These are phyloP conservation scores for Ophiostoma novo-ulmi DNA, from an alignment of 2,329 filamentous ascomycete genomes.

Conservation along the genomic window DNA sequence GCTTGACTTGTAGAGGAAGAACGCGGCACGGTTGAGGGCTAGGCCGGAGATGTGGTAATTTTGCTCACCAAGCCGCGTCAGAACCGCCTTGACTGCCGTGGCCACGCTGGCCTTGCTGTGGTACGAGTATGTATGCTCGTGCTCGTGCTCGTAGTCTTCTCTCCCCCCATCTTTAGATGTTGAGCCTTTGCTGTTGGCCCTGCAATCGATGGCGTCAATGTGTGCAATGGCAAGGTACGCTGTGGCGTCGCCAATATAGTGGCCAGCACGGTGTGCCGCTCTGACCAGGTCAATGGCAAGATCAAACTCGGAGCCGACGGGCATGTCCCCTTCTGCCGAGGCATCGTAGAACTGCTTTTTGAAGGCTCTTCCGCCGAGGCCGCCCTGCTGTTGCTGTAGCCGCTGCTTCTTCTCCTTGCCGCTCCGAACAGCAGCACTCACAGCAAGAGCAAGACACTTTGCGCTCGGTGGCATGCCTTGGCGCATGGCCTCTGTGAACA, in stretches of 20 bases:
- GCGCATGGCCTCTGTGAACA: slow-evolving; percentile 38
- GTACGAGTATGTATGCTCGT: neutral
- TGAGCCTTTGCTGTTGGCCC: neutral
- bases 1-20: slow-evolving; percentile 30
- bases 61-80: slow-evolving; percentile 28
- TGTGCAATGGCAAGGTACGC: slow-evolving; percentile 39
- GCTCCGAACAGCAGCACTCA: slow-evolving; percentile 40
- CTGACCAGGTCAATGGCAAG: slow-evolving; percentile 40
- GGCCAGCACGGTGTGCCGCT: slow-evolving; percentile 38
- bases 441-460: slow-evolving; percentile 45
- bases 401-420: slow-evolving; percentile 27
- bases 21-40: slow-evolving; percentile 34
- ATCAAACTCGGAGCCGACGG: slow-evolving; percentile 24
- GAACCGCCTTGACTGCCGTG: slow-evolving; percentile 27
- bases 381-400: neutral
- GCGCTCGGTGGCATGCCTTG: slow-evolving; percentile 37
- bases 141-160: too few species aligned
- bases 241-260: slow-evolving; percentile 40
- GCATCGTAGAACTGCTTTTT: neutral
- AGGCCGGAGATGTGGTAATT: slow-evolving; percentile 30
- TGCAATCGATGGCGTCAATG: slow-evolving; percentile 31
- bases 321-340: neutral
- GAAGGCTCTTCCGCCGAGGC: too few species aligned
- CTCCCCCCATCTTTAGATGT: neutral
- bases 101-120: slow-evolving; percentile 26